phyloP scores from a whole-genome alignment of 2,329 filamentous ascomycete species.

The Hypoxylon sp. region DNA sequence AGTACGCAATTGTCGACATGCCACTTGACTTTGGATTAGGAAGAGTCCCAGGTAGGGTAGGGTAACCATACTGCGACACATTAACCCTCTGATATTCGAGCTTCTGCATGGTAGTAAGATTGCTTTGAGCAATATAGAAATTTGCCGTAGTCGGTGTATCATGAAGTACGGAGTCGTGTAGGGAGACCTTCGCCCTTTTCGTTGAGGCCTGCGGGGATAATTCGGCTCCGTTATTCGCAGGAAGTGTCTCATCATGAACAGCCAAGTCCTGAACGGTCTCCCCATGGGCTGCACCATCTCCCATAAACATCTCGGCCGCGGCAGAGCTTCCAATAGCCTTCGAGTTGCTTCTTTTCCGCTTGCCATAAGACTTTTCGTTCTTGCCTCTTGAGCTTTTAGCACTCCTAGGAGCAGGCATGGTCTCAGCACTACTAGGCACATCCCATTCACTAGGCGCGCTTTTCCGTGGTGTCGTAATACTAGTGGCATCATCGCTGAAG shows the following conservation, averaged over 20 bases:
- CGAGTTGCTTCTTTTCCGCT: slow-evolving; percentile 40
- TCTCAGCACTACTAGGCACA: slow-evolving; percentile 54
- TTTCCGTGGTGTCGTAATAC: slow-evolving; percentile 52
- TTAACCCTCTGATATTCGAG: slow-evolving; percentile 53
- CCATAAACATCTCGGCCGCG: slow-evolving; percentile 32
- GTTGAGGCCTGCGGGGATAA: slow-evolving; percentile 26
- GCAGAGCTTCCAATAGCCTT: slow-evolving; percentile 30
- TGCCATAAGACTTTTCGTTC: slow-evolving; percentile 40
- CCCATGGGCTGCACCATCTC: slow-evolving; percentile 26
- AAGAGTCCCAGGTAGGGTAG: slow-evolving; percentile 39
- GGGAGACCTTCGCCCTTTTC: slow-evolving; percentile 44
- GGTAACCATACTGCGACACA: slow-evolving; percentile 42
- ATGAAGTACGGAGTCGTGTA: slow-evolving; percentile 40
- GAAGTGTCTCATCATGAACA: slow-evolving; percentile 23
- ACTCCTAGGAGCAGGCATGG: slow-evolving; percentile 13
- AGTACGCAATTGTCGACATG: slow-evolving; percentile 53
- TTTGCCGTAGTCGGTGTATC: slow-evolving; percentile 38
- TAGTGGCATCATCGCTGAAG: slow-evolving; percentile 46
- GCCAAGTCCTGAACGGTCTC: slow-evolving; percentile 15
- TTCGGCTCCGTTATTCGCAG: slow-evolving; percentile 17
- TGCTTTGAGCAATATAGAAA: slow-evolving; percentile 54
- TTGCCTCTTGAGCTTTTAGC: slow-evolving; percentile 35
- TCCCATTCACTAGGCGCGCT: slow-evolving; percentile 52
- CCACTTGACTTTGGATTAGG: slow-evolving; percentile 53
- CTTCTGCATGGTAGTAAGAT: slow-evolving; percentile 55